Evolutionary conservation across 108 stramenopile genomes (phyloP), one percentile per base, ranked within the genome.

Genomic region (Pseudonitzschia pungens): DNA sequence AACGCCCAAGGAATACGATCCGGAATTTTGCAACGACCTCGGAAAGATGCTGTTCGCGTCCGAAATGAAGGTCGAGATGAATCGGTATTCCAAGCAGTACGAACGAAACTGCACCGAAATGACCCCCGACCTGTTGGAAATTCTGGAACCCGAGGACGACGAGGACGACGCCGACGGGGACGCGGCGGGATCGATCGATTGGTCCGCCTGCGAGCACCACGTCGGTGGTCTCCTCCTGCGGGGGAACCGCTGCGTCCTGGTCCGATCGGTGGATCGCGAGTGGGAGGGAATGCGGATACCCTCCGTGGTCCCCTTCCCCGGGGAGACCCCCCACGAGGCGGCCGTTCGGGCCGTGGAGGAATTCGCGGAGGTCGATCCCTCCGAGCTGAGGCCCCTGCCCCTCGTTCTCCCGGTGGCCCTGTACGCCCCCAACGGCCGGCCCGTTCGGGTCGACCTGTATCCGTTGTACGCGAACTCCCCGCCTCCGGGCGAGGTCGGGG

Each of bases 171-270:
- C 36, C 36, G 54, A 36, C 16, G 32, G 54, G 32, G 18, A 31
- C 36, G n/a, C n/a, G n/a, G n/a, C n/a, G n/a, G 32, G 14, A 11
- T 24, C 45, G 27, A 60, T 79, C 27, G 76, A 86, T 70, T 83
- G 79, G 77, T 42, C 68, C 10, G 36, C 33, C n/a, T 83, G 80
- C 70, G 77, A 81, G 44, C 65, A 40, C 12, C 81, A 83, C 22
- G 44, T 83, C 1, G 86, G 86, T 2, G 86, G 77, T 7, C 57
- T 87, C 20, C 56, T 84, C 7, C 56, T 87, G 40, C 77, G 86
- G n/a, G 86, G 86, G 36, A 87, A 84, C 62, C 71, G 86, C 14
- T 87, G 86, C 52, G 76, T 87, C 8, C 70, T 87, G n/a, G 86
- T 76, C 0, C 59, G 86, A 24, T 87, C 86, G 9, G 40, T 84